Base-by-base conservation (phyloP, 345 rosid species). In the Pugionium dolabratum region DNA sequence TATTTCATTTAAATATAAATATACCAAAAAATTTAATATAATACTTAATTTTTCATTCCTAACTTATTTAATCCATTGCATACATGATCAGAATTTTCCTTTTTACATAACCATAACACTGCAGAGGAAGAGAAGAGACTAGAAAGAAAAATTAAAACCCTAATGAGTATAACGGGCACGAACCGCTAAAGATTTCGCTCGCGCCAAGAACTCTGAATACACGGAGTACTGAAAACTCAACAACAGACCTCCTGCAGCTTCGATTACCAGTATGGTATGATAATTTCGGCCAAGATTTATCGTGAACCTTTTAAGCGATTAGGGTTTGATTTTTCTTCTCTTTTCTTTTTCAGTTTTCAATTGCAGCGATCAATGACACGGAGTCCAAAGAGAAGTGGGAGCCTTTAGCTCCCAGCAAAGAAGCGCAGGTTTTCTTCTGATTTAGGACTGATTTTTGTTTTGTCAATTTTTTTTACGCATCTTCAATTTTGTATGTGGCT, bases 381-480 rank as follows among this genome's bases (percentile, higher is more conserved):
- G 91, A 88, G 59, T 79, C 99, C 10, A 79, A 43, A 49, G 74
- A 83, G 27, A 91, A 88, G 58, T 94, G 99, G 99, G 99, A 90
- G 78, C 99, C 97, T 68, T 70, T 94, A 60, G 99, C 99, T 65
- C 99, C 99, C 8, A 86, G 95, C 71, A 90, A 94, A 79, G 97
- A 90, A 83, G 96, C 97, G 57, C 99, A 90, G 97, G 99, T 80
- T 48, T 47, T 44, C 28, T 76, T 48, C 35, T 56, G 5, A 29
- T 41, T 71, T 65, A 42, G 41, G 46, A 58, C 39, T 71, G 4
- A 33, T 40, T 47, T 60, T 6, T 9, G 1, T 69, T 32, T 4
- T 1, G 49, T 3, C 6, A 32, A 2, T 25, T 53, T 41, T 25
- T 10, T 57, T 18, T 18, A 18, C 47, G 41, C 57, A 39, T 3